Percentiles rank a stretch among this genome's conserved stretches.
phyloP scores from a whole-genome alignment of 2,329 filamentous ascomycete species.

The Phialocephala subalpina region DNA sequence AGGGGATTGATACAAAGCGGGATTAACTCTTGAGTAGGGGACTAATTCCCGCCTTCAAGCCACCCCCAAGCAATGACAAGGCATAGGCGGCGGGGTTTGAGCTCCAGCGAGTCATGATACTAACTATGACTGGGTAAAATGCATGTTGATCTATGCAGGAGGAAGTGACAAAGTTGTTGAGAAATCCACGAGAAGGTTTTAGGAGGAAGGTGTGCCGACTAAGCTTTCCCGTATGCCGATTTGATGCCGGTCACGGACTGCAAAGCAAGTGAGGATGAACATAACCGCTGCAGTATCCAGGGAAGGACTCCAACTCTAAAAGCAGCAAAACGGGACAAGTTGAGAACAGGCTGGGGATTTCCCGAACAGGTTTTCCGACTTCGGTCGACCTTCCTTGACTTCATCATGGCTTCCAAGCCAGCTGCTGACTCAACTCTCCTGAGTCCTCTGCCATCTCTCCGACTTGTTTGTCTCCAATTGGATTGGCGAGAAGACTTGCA shows the following conservation, averaged over 20 bases:
- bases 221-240: slow-evolving; percentile 2
- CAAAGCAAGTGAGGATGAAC: neutral
- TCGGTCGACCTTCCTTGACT: slow-evolving; percentile 9
- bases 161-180: neutral
- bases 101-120: neutral
- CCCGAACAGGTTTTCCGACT: slow-evolving; percentile 1
- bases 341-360: neutral
- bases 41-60: slow-evolving; percentile 6
- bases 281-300: neutral
- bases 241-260: slow-evolving; percentile 3
- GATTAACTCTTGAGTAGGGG: slow-evolving; percentile 1
- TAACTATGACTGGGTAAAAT: neutral
- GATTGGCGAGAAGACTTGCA: neutral
- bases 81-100: neutral
- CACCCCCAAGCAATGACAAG: neutral
- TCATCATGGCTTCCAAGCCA: neutral
- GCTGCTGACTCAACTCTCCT: neutral
- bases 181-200: neutral
- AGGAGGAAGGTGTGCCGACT: slow-evolving; percentile 6
- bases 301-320: neutral
- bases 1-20: slow-evolving; percentile 11
- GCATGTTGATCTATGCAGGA: slow-evolving; percentile 8
- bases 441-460: neutral
- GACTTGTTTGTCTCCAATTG: neutral
- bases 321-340: neutral